These are phyloP conservation scores for Leccinellum luteum DNA, from an alignment of 768 basidiomycete species.

Conservation along the genomic window DNA sequence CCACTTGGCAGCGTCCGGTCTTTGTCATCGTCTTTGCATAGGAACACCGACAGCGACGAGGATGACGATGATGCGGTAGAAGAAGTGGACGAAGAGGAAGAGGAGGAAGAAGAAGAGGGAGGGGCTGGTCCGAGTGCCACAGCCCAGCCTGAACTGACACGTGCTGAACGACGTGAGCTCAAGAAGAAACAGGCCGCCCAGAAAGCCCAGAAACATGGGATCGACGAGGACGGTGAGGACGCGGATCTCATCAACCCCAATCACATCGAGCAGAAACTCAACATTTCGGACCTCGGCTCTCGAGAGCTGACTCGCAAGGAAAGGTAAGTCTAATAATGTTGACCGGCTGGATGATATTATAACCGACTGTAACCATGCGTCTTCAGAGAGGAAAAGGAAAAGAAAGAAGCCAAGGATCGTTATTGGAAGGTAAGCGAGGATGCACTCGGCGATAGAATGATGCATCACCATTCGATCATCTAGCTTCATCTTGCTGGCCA, in stretches of 20 bases:
- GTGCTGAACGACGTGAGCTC: slow-evolving; percentile 70
- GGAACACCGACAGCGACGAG: slow-evolving; percentile 33
- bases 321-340: slow-evolving; percentile 39
- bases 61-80: slow-evolving; percentile 42
- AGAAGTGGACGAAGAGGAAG: slow-evolving; percentile 40
- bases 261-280: slow-evolving; percentile 69
- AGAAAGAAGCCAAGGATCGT: slow-evolving; percentile 80
- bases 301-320: slow-evolving; percentile 63
- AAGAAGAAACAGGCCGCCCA: slow-evolving; percentile 74
- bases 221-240: slow-evolving; percentile 60
- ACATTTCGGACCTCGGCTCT: slow-evolving; percentile 71
- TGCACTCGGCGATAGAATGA: background rate
- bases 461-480: background rate
- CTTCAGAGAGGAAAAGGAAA: slow-evolving; percentile 85
- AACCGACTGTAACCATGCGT: background rate
- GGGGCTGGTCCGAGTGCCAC: slow-evolving; percentile 29
- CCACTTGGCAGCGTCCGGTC: slow-evolving; percentile 9
- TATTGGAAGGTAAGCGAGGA: slow-evolving; percentile 72
- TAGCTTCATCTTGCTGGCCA: slow-evolving; percentile 78
- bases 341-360: background rate
- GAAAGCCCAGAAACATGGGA: slow-evolving; percentile 35
- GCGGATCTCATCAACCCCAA: slow-evolving; percentile 78
- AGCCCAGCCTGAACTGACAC: slow-evolving; percentile 55
- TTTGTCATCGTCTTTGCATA: slow-evolving; percentile 14
- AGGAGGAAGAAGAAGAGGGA: slow-evolving; percentile 41